Percentiles rank a stretch among this genome's conserved stretches.
These are phyloP conservation scores for Carex littledalei DNA, from an alignment of 176 grass and related monocot species.

Conservation along the genomic window DNA sequence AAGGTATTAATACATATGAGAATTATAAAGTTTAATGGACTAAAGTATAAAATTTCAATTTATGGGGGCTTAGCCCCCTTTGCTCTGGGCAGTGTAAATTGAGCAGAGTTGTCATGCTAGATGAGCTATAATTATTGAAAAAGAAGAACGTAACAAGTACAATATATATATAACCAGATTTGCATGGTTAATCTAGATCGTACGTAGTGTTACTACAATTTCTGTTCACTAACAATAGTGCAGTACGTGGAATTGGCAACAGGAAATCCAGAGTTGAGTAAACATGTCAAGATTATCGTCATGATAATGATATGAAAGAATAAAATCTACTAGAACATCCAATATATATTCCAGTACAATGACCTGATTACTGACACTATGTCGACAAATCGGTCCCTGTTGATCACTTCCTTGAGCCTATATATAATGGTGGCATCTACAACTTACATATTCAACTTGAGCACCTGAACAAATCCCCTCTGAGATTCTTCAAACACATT, in stretches of 20 bases:
- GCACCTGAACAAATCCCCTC: neutral
- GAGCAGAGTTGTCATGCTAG: neutral
- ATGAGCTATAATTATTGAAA: neutral
- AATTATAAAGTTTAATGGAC: too few species aligned
- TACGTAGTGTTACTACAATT: neutral
- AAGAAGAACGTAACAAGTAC: neutral
- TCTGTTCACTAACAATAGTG: neutral
- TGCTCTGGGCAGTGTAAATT: neutral
- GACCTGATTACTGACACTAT: neutral
- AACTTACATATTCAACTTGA: neutral
- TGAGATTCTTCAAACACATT: neutral
- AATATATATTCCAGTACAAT: conserved; percentile 9
- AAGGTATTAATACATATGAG: too few species aligned
- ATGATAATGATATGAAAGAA: conserved; percentile 1
- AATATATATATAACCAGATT: neutral
- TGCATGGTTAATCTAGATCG: neutral
- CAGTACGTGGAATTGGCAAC: neutral
- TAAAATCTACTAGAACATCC: conserved; percentile 1
- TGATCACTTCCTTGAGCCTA: neutral
- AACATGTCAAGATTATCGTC: neutral
- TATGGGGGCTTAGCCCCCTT: too few species aligned
- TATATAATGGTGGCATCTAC: neutral
- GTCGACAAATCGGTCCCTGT: neutral
- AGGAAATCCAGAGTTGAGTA: neutral
- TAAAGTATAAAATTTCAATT: too few species aligned